Percentiles rank a stretch among this genome's conserved stretches.
These are phyloP conservation scores for Pestalotiopsis sp. DNA, from an alignment of 2,329 filamentous ascomycete species.

Conservation along the genomic window DNA sequence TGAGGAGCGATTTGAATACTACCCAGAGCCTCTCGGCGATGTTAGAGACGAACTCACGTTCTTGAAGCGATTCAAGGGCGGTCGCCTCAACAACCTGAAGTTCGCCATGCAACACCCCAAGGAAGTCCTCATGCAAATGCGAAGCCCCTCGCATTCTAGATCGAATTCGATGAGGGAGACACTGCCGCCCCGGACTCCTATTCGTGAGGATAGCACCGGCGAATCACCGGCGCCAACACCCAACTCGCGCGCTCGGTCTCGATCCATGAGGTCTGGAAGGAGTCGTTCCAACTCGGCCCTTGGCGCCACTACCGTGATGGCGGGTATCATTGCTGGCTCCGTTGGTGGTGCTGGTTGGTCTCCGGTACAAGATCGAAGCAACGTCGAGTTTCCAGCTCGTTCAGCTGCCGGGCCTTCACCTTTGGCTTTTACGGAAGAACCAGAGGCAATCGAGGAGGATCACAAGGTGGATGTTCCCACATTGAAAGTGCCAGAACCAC, in stretches of 20 bases:
- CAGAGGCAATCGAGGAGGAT: constrained; percentile 33
- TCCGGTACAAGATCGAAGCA: constrained; percentile 62
- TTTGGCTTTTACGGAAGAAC: constrained; percentile 38
- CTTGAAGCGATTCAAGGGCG: constrained; percentile 79
- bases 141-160: constrained; percentile 66
- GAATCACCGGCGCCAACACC: constrained; percentile 53
- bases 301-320: constrained; percentile 77
- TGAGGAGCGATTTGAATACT: constrained; percentile 66
- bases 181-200: constrained; percentile 58
- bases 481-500: constrained; percentile 32
- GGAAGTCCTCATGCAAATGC: constrained; percentile 67
- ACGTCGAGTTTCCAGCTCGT: constrained; percentile 31
- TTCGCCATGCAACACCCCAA: constrained; percentile 78
- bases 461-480: constrained; percentile 28
- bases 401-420: constrained; percentile 29
- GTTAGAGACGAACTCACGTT: constrained; percentile 81
- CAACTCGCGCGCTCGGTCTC: constrained; percentile 66
- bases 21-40: constrained; percentile 73
- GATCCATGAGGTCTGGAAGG: constrained; percentile 60
- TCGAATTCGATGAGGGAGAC: constrained; percentile 63
- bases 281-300: constrained; percentile 68
- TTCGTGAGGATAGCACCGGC: constrained; percentile 55
- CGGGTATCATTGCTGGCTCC: constrained; percentile 78
- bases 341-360: constrained; percentile 78
- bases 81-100: constrained; percentile 78